Base-by-base conservation (phyloP, 1,284 basidiomycete genomes). In the Ustilago lituana region DNA sequence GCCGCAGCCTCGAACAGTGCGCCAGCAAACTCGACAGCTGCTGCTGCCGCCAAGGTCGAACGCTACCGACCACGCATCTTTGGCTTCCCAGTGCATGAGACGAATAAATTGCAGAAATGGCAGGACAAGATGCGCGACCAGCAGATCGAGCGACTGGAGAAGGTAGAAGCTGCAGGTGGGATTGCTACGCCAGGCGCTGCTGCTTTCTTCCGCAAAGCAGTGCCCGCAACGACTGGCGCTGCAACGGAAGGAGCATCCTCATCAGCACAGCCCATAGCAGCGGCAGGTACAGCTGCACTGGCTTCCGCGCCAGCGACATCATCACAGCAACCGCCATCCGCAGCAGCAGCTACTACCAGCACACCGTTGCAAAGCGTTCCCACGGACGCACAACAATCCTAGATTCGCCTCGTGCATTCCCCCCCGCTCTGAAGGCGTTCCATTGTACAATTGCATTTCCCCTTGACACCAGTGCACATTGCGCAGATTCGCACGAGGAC, bases 11-110 rank as follows among this genome's bases (percentile, higher is more conserved):
- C 50, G 10, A 55, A 36, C 12, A 41, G 24, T 7, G 15, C 57
- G 9, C 41, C 48, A 0, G 38, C 66, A 8, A 46, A 61, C 17
- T 66, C 72, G 27, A 70, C 72, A 6, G 64, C 68, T 0, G 54
- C 70, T 5, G 69, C 69, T 6, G 57, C 72, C 4, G 59, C 64
- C 11, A 78, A 72, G 31, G 73, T 81, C 32, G 80, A 82, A 46
- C 49, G 80, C 15, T 78, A 81, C 37, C 52, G 77, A 38, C 80
- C 80, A 2, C 54, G 80, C 3, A 80, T 81, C 53, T 81, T 81
- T 62, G 80, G 80, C n/a, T 81, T 80, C 56, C 80, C 80, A 4
- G 74, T 78, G 11, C 79, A 81, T 44, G 79, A 81, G 58, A 74
- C 72, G 29, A 76, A 73, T 59, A 76, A 74, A 31, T 56, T 81